Evolutionary conservation across 2,329 filamentous ascomycete genomes (phyloP).

Genomic region (Exophiala bonariae): DNA sequence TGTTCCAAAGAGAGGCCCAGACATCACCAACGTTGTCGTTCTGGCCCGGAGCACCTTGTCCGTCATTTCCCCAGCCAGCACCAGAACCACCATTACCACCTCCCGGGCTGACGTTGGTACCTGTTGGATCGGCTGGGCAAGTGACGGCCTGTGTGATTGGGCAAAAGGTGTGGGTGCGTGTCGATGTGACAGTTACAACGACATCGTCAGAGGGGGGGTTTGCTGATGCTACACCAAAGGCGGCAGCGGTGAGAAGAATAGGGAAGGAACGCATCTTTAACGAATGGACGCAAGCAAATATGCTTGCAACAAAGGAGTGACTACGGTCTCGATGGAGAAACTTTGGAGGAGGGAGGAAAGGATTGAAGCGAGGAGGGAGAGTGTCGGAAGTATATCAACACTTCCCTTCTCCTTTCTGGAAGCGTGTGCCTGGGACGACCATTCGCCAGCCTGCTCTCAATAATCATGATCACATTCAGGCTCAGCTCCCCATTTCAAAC

Average conservation of each 20-base stretch:
- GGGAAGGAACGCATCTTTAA: slow-evolving; percentile 23
- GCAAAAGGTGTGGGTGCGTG: slow-evolving; percentile 18
- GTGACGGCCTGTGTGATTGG: slow-evolving; percentile 10
- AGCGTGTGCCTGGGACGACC: too few species aligned
- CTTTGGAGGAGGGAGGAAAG: slow-evolving; percentile 3
- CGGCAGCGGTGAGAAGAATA: slow-evolving; percentile 19
- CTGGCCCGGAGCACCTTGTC: slow-evolving; percentile 1
- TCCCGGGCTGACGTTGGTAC: slow-evolving; percentile 3
- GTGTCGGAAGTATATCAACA: too few species aligned
- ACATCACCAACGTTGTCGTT: slow-evolving; percentile 7
- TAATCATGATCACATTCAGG: background rate
- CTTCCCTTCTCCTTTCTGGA: too few species aligned
- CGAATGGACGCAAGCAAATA: slow-evolving; percentile 23
- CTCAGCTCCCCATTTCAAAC: slow-evolving; percentile 5
- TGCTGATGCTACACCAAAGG: slow-evolving; percentile 14
- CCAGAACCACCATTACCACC: background rate
- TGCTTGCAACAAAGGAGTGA: slow-evolving; percentile 23
- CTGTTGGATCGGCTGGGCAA: slow-evolving; percentile 4
- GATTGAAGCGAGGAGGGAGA: too few species aligned
- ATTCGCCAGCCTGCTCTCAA: too few species aligned
- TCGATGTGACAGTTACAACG: slow-evolving; percentile 18
- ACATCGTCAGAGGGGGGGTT: slow-evolving; percentile 8
- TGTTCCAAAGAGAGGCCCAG: slow-evolving; percentile 20
- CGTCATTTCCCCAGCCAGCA: too few species aligned
- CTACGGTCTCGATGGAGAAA: slow-evolving; percentile 11